Base-by-base conservation (phyloP, 805 yeast species). In the Kluyveromyces aestuarii region DNA sequence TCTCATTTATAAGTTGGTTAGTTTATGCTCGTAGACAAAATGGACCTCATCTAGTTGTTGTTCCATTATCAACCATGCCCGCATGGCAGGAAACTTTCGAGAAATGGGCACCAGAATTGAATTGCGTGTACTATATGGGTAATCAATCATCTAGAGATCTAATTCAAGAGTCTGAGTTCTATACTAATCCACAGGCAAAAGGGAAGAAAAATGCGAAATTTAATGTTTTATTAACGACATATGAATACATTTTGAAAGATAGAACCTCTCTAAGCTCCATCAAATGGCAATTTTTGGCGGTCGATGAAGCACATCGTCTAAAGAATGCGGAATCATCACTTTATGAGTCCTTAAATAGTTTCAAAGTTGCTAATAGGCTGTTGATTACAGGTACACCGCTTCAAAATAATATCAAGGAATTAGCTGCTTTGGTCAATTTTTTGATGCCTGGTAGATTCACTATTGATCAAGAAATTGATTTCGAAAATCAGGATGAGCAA, bases 81-180 rank as follows among this genome's bases (percentile, higher is more conserved):
- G 96, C 99, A 0, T 93, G 99, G 99, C 98, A 93, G 70, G 99
- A 93, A 63, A 93, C 99, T 2, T 87, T 93, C 67, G 98, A 93
- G 58, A 80, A 82, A 60, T 93, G 99, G 99, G 79, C 99, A 0
- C 98, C 99, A 2, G 98, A 90, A 62, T 73, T 93, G 51, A 93
- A 95, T 63, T 88, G 91, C 67, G 80, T 93, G 52, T 88, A 87
- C 60, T 93, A 91, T 63, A 75, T 90, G 73, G 99, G 99, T 46
- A 93, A 93, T 64, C 81, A 93, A 37, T 79, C 81, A 61, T 82
- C 98, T 2, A 81, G 99, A 61, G 77, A 79, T 55, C 80, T 80
- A 2, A 85, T 93, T 33, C 76, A 96, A 52, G 89, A 88, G 25
- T 78, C 81, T 65, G 99, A 93, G 69, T 87, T 88, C 63, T 90